Percentiles rank a stretch among this genome's conserved stretches.
phyloP scores from a whole-genome alignment of 2,329 filamentous ascomycete species.

The Ophiobolus disseminans region DNA sequence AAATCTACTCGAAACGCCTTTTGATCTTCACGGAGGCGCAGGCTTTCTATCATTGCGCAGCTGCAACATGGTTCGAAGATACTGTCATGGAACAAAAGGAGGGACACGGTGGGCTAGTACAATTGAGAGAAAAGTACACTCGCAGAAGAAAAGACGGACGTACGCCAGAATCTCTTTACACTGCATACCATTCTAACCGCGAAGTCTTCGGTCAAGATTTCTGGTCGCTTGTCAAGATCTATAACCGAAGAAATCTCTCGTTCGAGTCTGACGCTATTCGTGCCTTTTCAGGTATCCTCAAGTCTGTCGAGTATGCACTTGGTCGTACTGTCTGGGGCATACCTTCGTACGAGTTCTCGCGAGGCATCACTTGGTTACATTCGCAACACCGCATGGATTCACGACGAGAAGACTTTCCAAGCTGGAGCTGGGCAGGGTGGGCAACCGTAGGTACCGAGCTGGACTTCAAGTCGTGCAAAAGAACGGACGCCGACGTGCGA shows the following conservation, averaged over 20 bases:
- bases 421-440: conserved; percentile 17
- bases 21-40: conserved; percentile 5
- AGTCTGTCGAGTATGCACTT: conserved; percentile 1
- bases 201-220: not conserved
- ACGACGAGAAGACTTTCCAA: conserved; percentile 6
- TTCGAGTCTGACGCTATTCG: conserved; percentile 8
- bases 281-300: conserved; percentile 9
- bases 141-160: not conserved
- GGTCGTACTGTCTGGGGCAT: conserved; percentile 8
- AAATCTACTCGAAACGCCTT: conserved; percentile 7
- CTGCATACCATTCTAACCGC: conserved; percentile 1
- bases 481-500: not conserved
- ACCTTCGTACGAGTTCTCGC: not conserved
- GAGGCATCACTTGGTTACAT: not conserved
- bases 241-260: conserved; percentile 7
- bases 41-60: conserved; percentile 4
- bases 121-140: not conserved
- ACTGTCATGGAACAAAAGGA: conserved; percentile 3
- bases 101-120: not conserved
- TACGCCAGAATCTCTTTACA: not conserved
- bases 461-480: not conserved
- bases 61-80: conserved; percentile 7
- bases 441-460: not conserved
- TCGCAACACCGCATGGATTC: not conserved
- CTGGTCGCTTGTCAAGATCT: conserved; percentile 1